A percentile compares a stretch with the other conserved stretches of the same genome.
Evolutionary conservation across 2,329 filamentous ascomycete genomes (phyloP).

Genomic region (Aspergillus pseudoviridinutans): DNA sequence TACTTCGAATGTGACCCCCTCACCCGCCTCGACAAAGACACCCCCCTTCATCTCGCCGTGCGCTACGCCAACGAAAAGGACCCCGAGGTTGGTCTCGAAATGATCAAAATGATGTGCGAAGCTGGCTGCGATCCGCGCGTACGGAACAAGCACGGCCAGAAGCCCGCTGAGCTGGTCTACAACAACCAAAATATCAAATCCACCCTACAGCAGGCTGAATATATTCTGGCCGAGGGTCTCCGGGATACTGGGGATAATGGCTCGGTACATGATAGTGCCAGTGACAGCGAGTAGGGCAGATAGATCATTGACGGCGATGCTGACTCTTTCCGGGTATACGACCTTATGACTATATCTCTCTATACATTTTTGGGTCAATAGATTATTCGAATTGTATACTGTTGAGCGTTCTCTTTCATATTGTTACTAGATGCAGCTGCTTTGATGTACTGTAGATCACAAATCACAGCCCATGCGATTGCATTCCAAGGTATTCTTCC

Average conservation of each 20-base stretch:
- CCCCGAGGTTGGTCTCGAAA: conserved; percentile 38
- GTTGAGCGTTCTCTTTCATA: not conserved
- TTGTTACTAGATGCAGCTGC: not conserved
- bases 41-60: conserved; percentile 44
- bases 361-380: conserved; percentile 2
- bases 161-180: conserved; percentile 43
- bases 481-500: not conserved
- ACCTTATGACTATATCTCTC: conserved; percentile 13
- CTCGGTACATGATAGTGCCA: conserved; percentile 36
- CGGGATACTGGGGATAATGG: conserved; percentile 33
- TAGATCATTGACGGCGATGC: not conserved
- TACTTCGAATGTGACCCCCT: conserved; percentile 47
- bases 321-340: conserved; percentile 13
- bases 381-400: not conserved
- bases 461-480: not conserved
- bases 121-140: conserved; percentile 47
- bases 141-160: conserved; percentile 46
- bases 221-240: conserved; percentile 44
- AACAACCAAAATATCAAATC: conserved; percentile 41
- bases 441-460: not conserved
- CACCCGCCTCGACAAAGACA: conserved; percentile 44
- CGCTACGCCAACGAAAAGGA: conserved; percentile 47
- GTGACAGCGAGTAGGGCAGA: conserved; percentile 36
- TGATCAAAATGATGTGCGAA: conserved; percentile 49
- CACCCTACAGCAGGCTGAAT: conserved; percentile 44